phyloP scores from a whole-genome alignment of 257 asterid genomes.

The Forsythia suspensa region DNA sequence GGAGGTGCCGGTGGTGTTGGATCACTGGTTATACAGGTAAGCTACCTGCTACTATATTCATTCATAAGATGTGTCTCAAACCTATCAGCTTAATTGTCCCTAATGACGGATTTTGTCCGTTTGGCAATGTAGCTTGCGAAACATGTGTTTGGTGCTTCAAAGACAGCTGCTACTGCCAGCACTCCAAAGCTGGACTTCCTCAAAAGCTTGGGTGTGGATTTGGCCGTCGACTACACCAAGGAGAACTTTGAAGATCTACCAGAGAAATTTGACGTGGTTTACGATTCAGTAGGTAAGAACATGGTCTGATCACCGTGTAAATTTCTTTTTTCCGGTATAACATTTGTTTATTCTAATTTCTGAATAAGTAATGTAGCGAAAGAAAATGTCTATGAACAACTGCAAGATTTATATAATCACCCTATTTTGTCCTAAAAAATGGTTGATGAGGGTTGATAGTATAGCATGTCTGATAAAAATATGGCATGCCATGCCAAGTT shows the following conservation, averaged over 20 bases:
- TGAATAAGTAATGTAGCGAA: too few species aligned
- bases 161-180: constrained; percentile 83
- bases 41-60: background rate
- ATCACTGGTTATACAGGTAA: constrained; percentile 82
- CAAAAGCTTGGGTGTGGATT: constrained; percentile 79
- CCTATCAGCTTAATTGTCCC: background rate
- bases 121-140: constrained; percentile 64
- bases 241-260: constrained; percentile 66
- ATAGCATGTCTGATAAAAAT: too few species aligned
- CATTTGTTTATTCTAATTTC: background rate
- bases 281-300: constrained; percentile 80
- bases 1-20: constrained; percentile 99
- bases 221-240: constrained; percentile 86
- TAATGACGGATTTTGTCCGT: background rate
- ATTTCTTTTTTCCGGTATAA: background rate
- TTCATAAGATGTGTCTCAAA: too few species aligned
- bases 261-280: constrained; percentile 79
- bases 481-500: too few species aligned
- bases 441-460: background rate
- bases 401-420: too few species aligned
- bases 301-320: background rate
- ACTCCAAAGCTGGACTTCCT: constrained; percentile 61
- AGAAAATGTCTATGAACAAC: too few species aligned
- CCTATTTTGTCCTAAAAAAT: background rate
- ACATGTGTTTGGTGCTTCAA: constrained; percentile 88